Evolutionary conservation across 352 stramenopile genomes (phyloP), one percentile per base, ranked within the genome.

Genomic region (Elongisporangium prolatum): DNA sequence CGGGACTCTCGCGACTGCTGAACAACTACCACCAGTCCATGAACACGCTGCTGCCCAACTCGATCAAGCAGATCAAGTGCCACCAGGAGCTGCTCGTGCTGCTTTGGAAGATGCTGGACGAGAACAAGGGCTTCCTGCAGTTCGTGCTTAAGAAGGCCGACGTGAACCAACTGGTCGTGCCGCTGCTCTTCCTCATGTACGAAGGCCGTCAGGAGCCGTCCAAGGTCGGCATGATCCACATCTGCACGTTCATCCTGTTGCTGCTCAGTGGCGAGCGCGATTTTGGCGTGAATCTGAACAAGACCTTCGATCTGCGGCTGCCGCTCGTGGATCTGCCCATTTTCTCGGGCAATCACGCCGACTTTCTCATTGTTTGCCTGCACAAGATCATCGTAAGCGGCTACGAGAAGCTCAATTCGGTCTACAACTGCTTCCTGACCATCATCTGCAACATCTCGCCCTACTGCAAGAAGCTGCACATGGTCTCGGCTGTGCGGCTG

Each of bases 341-440:
- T 21, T 98, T 98, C 63, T 91, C 83, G 6, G 97, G 96, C 28
- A 98, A 97, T 73, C 96, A 99, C 77, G 90, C 92, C 5, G 97
- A 99, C 66, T 70, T 99, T 53, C 69, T 99, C 37, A 95, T 98
- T 44, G 93, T 99, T 24, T 98, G 94, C 50, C 71, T 99, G 47
- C 96, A 99, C 80, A 99, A 99, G 75, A 89, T 99, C 54, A 97
- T 99, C 28, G 95, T 99, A 21, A 98, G 95, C 56, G 97, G 96
- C 52, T 96, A 97, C 55, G 95, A 98, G 63, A 97, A 97, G 64
- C 80, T 99, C 61, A 97, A 97, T 57, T 95, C 91, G 21, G 83
- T 99, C 20, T 99, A 99, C 79, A 98, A 97, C 53, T 99, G 96
- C 76, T 99, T 99, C 72, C 76, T 99, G 40, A 99, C 96, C 9